Conservation (phyloP, 805 yeast genomes). For the Cyberlindnera japonica region DNA sequence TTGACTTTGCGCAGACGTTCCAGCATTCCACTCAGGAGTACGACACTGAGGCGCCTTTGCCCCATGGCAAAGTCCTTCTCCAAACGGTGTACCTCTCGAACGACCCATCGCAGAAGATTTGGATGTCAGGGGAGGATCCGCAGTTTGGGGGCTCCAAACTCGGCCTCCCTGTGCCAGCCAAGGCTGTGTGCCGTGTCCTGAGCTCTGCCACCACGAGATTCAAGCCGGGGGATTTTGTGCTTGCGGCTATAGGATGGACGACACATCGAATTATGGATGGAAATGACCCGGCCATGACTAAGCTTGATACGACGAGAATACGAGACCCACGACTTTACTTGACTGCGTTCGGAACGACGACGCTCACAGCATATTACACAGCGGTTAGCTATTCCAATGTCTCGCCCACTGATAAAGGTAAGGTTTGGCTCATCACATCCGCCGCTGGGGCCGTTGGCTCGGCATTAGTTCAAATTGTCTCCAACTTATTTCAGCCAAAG, state of each 20-base stretch:
- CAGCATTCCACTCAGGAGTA: slow-evolving; percentile 9
- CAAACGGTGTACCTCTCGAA: slow-evolving; percentile 45
- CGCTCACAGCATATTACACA: slow-evolving; percentile 58
- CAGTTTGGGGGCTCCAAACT: slow-evolving; percentile 24
- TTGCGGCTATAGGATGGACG: not conserved
- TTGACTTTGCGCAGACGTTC: not conserved
- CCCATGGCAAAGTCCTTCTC: slow-evolving; percentile 39
- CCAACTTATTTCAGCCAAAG: slow-evolving; percentile 45
- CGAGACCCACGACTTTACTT: slow-evolving; percentile 37
- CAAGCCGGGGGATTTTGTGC: not conserved
- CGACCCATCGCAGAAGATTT: slow-evolving; percentile 57
- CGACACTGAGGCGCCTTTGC: slow-evolving; percentile 17
- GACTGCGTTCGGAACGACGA: slow-evolving; percentile 50
- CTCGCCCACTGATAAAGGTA: slow-evolving; percentile 34
- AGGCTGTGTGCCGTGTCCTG: not conserved
- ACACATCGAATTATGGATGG: not conserved
- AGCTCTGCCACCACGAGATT: not conserved
- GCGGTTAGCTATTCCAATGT: slow-evolving; percentile 45
- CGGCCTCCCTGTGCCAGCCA: not conserved
- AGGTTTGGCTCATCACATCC: slow-evolving; percentile 51
- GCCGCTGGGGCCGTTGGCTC: slow-evolving; percentile 70
- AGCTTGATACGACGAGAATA: slow-evolving; percentile 16
- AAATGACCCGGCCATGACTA: not conserved
- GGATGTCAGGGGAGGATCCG: slow-evolving; percentile 53
- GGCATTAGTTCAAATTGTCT: slow-evolving; percentile 51